Conservation (phyloP, 2,329 filamentous ascomycete genomes). For the Dryadomyces sulphureus region DNA sequence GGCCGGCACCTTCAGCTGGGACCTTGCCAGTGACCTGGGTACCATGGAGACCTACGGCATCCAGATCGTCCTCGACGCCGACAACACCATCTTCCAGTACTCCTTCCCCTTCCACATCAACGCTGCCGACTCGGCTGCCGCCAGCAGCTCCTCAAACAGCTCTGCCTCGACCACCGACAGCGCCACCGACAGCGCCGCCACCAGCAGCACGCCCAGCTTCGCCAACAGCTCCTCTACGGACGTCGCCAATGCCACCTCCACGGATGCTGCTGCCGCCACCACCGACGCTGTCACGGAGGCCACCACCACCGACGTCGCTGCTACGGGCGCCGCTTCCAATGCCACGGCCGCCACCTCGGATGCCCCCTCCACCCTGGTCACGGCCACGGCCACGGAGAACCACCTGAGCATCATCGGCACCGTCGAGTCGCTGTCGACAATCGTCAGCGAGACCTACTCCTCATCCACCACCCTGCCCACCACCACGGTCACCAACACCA, state of each 20-base stretch:
- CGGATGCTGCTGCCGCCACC: slow-evolving; percentile 1
- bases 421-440: too few relatives aligned
- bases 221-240: slow-evolving; percentile 3
- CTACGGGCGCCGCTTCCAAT: not conserved
- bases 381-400: too few relatives aligned
- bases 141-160: not conserved
- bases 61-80: slow-evolving; percentile 32
- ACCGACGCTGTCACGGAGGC: not conserved
- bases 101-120: slow-evolving; percentile 44
- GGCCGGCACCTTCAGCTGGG: slow-evolving; percentile 32
- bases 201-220: too few relatives aligned
- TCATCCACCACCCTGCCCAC: too few relatives aligned
- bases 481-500: slow-evolving; percentile 9
- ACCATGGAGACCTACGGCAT: slow-evolving; percentile 40
- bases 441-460: too few relatives aligned
- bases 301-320: not conserved
- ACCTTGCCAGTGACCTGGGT: slow-evolving; percentile 29
- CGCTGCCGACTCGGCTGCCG: slow-evolving; percentile 13
- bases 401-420: too few relatives aligned
- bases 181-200: too few relatives aligned
- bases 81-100: slow-evolving; percentile 42
- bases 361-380: not conserved
- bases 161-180: not conserved
- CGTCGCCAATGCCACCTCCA: slow-evolving; percentile 9
- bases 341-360: not conserved